These are phyloP conservation scores for Ophiostoma ulmi DNA, from an alignment of 2,329 filamentous ascomycete species.

Conservation along the genomic window DNA sequence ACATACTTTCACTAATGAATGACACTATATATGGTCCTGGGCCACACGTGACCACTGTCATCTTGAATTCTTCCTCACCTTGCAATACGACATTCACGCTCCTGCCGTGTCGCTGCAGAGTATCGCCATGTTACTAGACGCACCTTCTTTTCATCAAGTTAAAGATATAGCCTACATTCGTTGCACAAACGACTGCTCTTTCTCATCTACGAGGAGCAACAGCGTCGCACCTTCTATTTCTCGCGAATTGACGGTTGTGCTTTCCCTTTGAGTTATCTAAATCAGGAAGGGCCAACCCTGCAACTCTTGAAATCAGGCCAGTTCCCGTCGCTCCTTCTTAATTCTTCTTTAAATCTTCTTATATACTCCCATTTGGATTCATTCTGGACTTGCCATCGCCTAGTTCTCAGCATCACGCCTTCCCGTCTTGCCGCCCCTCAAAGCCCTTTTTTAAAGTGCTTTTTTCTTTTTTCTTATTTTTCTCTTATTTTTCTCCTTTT, in stretches of 20 bases:
- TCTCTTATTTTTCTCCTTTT: background rate
- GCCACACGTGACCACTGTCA: background rate
- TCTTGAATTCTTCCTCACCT: background rate
- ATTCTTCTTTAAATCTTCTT: background rate
- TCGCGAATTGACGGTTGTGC: background rate
- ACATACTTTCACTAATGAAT: background rate
- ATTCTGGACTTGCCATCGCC: background rate
- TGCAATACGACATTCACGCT: background rate
- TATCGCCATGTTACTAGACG: background rate
- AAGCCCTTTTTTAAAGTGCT: conserved; percentile 4
- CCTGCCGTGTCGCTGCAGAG: background rate
- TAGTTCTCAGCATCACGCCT: background rate
- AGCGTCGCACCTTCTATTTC: background rate
- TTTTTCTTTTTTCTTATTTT: background rate
- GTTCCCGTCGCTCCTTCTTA: background rate
- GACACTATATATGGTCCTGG: background rate
- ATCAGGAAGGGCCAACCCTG: background rate
- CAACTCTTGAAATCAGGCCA: background rate
- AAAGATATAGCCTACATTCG: background rate
- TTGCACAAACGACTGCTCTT: background rate
- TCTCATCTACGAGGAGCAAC: background rate
- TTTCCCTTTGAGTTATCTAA: background rate
- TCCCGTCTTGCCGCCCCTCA: background rate
- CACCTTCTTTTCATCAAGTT: background rate
- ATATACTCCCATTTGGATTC: background rate